Base-by-base conservation (phyloP, 306 rosid species). In the Herpetospermum pedunculosum region DNA sequence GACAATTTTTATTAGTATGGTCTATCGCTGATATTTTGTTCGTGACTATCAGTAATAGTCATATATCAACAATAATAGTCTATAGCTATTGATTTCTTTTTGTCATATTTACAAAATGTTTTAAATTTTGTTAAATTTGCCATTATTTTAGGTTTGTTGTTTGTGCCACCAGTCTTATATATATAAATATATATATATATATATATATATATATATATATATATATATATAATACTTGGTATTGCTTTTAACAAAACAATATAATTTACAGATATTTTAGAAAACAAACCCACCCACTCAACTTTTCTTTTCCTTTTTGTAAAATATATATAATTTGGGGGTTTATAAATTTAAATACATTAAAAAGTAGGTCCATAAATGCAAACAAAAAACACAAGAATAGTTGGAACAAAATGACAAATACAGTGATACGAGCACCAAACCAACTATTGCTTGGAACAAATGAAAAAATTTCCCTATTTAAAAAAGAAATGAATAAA, bases 361-460 rank as follows among this genome's bases (percentile, higher is more conserved):
- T 29, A 77, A 44, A 46, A 68, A 18, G 25, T 15, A 53, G 83
- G 84, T 25, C 62, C 53, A 35, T 75, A 19, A 19, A 53, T 65
- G 81, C 77, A 82, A 80, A 74, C 21, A 49, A 35, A 19, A 14
- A 23, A 38, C 6, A 70, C 21, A 41, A 49, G 43, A 64, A 18
- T 77, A 23, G 80, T 64, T 84, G 41, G 85, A 60, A 79, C 69
- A 77, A 85, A 50, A 72, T 34, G 80, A 81, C 88, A 71, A 77
- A 75, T 57, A 74, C 47, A 75, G 80, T 72, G 84, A 82, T 77
- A 77, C 67, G 79, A 81, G 79, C 81, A 85, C 79, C 82, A 70
- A 81, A 82, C 77, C 82, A 71, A 75, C 49, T 73, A 46, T 69
- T 46, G 16, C 15, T 43, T 28, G 23, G 15, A 69, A 46, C 55